These are phyloP conservation scores for Groenewaldozyma sp. DNA, from an alignment of 1,139 yeast species.

Conservation along the genomic window DNA sequence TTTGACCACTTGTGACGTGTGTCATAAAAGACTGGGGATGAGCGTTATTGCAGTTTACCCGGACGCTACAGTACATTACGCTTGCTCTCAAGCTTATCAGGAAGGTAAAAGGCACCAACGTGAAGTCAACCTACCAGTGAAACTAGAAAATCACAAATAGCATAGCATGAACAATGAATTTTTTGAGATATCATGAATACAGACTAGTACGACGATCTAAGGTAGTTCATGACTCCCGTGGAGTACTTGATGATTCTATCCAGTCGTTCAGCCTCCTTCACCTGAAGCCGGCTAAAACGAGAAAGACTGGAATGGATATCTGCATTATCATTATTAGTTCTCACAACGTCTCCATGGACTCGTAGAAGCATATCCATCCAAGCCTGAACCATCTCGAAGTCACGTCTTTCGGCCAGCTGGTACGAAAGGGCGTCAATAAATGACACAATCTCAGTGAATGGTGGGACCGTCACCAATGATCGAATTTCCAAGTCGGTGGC, in stretches of 20 bases:
- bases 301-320: constrained; percentile 32
- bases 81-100: constrained; percentile 38
- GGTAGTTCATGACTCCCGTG: constrained; percentile 66
- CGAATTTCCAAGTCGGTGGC: constrained; percentile 78
- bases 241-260: constrained; percentile 74
- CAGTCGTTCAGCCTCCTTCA: constrained; percentile 38
- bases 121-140: constrained; percentile 5
- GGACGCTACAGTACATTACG: constrained; percentile 56
- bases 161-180: background rate
- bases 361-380: constrained; percentile 65
- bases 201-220: constrained; percentile 27
- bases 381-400: constrained; percentile 70
- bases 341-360: constrained; percentile 76
- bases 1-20: constrained; percentile 46
- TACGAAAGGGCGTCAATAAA: constrained; percentile 58
- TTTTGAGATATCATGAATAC: background rate
- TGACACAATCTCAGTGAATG: constrained; percentile 51
- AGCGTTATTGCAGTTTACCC: constrained; percentile 50
- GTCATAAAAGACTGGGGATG: constrained; percentile 53
- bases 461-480: constrained; percentile 56
- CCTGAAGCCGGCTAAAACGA: constrained; percentile 42
- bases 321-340: constrained; percentile 18
- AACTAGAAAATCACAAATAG: constrained; percentile 6
- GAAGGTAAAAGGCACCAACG: constrained; percentile 12
- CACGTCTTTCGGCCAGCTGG: constrained; percentile 48